Conservation (phyloP, 495 filamentous ascomycete genomes). For the Cryomyces antarcticus region DNA sequence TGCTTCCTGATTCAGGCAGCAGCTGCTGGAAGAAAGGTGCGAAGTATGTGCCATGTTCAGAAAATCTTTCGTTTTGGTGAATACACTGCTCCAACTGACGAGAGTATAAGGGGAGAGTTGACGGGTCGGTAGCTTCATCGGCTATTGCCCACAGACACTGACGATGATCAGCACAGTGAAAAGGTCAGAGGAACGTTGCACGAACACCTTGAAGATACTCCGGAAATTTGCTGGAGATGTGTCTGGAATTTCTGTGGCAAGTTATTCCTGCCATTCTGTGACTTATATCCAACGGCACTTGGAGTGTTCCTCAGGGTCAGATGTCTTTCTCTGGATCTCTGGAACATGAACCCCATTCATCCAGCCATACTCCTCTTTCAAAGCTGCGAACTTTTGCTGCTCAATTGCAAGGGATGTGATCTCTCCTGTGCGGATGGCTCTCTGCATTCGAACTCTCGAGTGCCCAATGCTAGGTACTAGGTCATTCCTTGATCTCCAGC, state of each 20-base stretch:
- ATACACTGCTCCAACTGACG: constrained; percentile 14
- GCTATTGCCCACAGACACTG: constrained; percentile 11
- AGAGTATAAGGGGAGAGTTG: constrained; percentile 2
- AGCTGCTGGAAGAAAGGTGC: constrained; percentile 18
- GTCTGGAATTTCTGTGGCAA: constrained; percentile 1
- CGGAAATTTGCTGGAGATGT: constrained; percentile 19
- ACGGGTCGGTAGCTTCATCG: constrained; percentile 7
- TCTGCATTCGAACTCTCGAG: too few species aligned
- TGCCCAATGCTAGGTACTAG: constrained; percentile 11
- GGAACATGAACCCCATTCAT: constrained; percentile 14
- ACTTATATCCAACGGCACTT: constrained; percentile 19
- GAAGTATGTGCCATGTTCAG: constrained; percentile 22
- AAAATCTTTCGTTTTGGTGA: constrained; percentile 18
- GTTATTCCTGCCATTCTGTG: too few species aligned
- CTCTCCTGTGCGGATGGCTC: constrained; percentile 2
- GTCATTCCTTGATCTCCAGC: constrained; percentile 16
- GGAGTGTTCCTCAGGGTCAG: constrained; percentile 7
- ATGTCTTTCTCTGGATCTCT: constrained; percentile 7
- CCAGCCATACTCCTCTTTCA: constrained; percentile 20
- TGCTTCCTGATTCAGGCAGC: neutral
- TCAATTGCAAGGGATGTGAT: constrained; percentile 10
- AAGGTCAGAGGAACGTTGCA: neutral
- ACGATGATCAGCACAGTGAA: neutral
- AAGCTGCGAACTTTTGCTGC: constrained; percentile 9
- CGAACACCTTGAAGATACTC: constrained; percentile 17